Evolutionary conservation across 2,329 filamentous ascomycete genomes (phyloP), one percentile per base, ranked within the genome.

Genomic region (Penicillium sp.): DNA sequence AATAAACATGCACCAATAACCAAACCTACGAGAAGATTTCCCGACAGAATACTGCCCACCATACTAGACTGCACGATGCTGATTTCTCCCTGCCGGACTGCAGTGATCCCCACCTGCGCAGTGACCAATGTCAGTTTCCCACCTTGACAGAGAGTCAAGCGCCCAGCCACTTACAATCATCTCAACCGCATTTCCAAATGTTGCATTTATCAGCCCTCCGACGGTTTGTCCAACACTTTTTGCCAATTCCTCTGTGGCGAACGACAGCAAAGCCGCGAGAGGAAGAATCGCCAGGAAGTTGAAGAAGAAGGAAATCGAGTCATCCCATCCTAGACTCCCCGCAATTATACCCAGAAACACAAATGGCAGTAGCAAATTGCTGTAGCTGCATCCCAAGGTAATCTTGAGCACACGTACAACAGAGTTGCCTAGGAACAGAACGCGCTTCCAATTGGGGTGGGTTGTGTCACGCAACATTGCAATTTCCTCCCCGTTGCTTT

Each of bases 41-140:
- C 95, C 43, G 90, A 94, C 16, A 96, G 79, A 67, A 96, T 93
- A 70, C 86, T 90, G 55, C 91, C 91, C 57, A 95, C 88, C 36
- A 96, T 80, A 1, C 90, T 94, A 0, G 91, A 93, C 73, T 95
- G 90, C 7, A 95, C 90, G 55, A 96, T 91, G 41, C 87, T 78
- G 22, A 93, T 84, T 71, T 93, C 84, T 43, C 81, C 73, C 59
- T 92, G 82, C 12, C 80, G 74, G 31, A 95, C 76, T 3, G 91
- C 90, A 64, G 94, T 88, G 62, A 95, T 83, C 31, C 61, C 58
- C n/a, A 64, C 59, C 59, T 65, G n/a, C 4, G 36, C 25, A 55
- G 16, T 36, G 22, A 42, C 26, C 14, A 44, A 11, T 6, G 44
- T 58, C 26, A 58, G 47, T 40, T 14, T 44, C n/a, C 16, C 22